These are phyloP conservation scores for Blastocystis sp. DNA, from an alignment of 352 stramenopile species.

Conservation along the genomic window DNA sequence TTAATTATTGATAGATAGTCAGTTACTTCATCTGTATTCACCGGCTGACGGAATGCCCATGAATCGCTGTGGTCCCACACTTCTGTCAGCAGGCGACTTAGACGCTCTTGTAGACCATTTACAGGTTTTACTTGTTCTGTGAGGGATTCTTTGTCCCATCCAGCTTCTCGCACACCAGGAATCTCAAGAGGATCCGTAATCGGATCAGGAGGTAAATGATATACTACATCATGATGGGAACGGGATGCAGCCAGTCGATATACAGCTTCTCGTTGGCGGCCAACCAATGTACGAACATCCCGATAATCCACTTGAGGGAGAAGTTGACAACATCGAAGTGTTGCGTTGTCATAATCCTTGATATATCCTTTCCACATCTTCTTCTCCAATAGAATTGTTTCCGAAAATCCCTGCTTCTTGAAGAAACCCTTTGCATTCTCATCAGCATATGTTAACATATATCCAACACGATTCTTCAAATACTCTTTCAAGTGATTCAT, in stretches of 20 bases:
- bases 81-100: conserved; percentile 77
- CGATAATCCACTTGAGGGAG: conserved; percentile 95
- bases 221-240: conserved; percentile 17
- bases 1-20: conserved; percentile 95
- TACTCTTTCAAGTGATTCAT: conserved; percentile 99
- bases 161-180: conserved; percentile 76
- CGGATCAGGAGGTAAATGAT: conserved; percentile 21
- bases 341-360: conserved; percentile 99
- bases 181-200: conserved; percentile 71
- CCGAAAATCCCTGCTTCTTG: conserved; percentile 71
- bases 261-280: conserved; percentile 79
- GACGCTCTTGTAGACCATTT: conserved; percentile 27
- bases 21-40: conserved; percentile 87
- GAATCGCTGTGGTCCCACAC: conserved; percentile 88
- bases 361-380: conserved; percentile 93
- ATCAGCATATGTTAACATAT: conserved; percentile 67
- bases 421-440: conserved; percentile 67
- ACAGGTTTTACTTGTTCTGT: background rate
- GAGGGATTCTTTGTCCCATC: conserved; percentile 73
- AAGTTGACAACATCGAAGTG: conserved; percentile 97
- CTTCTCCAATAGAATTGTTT: conserved; percentile 76
- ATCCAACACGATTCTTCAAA: conserved; percentile 76
- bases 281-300: conserved; percentile 88
- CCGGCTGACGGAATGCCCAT: conserved; percentile 95
- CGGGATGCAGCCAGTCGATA: conserved; percentile 72